Base-by-base conservation (phyloP, 139 green algal species). In the Zygnema circumcarinatum region DNA sequence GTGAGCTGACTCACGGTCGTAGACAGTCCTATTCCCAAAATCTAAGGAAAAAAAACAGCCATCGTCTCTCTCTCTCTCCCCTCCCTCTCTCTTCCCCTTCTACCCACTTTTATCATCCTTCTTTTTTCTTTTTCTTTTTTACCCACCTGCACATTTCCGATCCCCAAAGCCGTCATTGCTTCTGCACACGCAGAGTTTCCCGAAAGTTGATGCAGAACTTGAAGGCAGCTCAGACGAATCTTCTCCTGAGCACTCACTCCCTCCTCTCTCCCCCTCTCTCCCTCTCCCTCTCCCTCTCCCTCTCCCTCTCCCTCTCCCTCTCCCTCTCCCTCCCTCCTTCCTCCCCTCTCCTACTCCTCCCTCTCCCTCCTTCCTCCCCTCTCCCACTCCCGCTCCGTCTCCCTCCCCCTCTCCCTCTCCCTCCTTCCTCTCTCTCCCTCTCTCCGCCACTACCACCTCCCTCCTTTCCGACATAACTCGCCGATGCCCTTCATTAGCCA, bases 191-290 rank as follows among this genome's bases (percentile, higher is more conserved):
- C 83, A 2, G n/a, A 16, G 67, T 33, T 89, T 72, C 36, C 33
- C 0, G 81, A 67, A 2, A 90, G 84, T 39, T 89, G 81, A 54
- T 90, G 86, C 39, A 90, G 29, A 0, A 90, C 25, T 73, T 32
- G 39, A 38, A 90, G 40, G n/a, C 81, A 89, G 67, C 56, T 79
- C 38, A 53, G 31, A 29, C 86, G 67, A 16, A 89, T 32, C 33
- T 40, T 54, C 86, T 90, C 85, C 42, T 39, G n/a, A 22, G 33
- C 36, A 25, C 31, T 35, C 81, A n/a, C 29, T n/a, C n/a, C 74
- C 67, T 56, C 81, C 81, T 54, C 62, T 31, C 11, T n/a, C 21
- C 31, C 81, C 1, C 33, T 38, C 52, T 81, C 79, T 56, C 33
- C 72, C 54, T 72, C 29, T n/a, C n/a, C 74, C 67, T 56, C 81